Evolutionary conservation across 352 stramenopile genomes (phyloP).

Genomic region (Pythium apleroticum): DNA sequence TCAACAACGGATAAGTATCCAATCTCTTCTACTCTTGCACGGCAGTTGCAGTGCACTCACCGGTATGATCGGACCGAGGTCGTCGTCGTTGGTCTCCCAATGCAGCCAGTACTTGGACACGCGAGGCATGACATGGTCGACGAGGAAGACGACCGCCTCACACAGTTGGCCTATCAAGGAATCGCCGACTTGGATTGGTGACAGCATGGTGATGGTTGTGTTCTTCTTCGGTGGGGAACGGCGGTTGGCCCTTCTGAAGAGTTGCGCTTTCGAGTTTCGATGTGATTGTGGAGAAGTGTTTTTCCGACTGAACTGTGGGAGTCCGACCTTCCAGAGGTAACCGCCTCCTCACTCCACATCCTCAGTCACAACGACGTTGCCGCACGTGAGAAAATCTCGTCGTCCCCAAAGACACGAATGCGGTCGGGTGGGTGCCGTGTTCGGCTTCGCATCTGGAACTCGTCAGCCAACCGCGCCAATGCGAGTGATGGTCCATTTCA

Average conservation of each 20-base stretch:
- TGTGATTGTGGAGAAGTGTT: conserved; percentile 13
- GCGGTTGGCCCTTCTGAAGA: not conserved
- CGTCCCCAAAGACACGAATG: not conserved
- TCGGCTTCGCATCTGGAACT: not conserved
- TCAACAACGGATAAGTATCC: not conserved
- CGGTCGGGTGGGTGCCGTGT: not conserved
- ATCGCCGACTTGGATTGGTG: conserved; percentile 40
- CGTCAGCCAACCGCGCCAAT: not conserved
- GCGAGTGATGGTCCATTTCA: not conserved
- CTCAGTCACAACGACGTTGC: not conserved
- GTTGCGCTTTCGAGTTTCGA: not conserved
- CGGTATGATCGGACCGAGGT: conserved; percentile 26
- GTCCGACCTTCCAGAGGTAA: not conserved
- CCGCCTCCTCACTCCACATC: not conserved
- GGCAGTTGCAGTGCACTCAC: too few species aligned
- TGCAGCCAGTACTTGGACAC: conserved; percentile 46
- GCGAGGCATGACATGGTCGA: conserved; percentile 44
- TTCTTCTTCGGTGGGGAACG: conserved; percentile 3
- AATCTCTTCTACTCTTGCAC: too few species aligned
- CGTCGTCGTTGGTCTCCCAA: conserved; percentile 36
- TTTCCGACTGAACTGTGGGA: not conserved
- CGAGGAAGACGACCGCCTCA: conserved; percentile 33
- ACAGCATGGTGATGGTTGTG: conserved; percentile 31
- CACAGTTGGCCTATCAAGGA: conserved; percentile 40
- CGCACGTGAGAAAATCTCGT: not conserved